These are phyloP conservation scores for Asclepias syriaca DNA, from an alignment of 257 asterid species.

Conservation along the genomic window DNA sequence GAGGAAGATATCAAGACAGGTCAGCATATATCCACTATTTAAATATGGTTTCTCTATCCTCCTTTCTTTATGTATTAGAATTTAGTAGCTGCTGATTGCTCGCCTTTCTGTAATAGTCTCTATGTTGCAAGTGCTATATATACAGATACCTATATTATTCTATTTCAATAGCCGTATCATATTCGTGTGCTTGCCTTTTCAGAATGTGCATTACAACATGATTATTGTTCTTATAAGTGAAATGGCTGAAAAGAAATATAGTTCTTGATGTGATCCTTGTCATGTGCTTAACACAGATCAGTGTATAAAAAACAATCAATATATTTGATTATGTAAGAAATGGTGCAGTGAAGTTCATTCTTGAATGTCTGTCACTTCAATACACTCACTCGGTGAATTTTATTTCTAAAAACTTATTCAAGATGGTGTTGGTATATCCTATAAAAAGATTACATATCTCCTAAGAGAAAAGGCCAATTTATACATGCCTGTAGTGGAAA, in stretches of 20 bases:
- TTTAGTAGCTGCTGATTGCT: not conserved
- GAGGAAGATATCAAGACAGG: slow-evolving; percentile 74
- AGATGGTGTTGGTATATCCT: not conserved
- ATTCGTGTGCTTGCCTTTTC: not conserved
- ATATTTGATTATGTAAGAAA: not conserved
- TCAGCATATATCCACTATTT: slow-evolving; percentile 20
- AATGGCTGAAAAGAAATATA: not conserved
- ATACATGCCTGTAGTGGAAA: not conserved
- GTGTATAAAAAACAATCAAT: not conserved
- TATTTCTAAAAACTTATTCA: not conserved
- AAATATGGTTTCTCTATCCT: not conserved
- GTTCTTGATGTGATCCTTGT: not conserved
- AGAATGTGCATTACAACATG: not conserved
- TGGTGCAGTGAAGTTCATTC: not conserved
- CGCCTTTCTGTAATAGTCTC: not conserved
- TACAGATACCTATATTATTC: not conserved
- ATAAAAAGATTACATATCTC: not conserved
- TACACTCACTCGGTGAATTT: not conserved
- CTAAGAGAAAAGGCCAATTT: not conserved
- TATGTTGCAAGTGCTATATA: not conserved
- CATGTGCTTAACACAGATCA: not conserved
- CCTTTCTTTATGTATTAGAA: not conserved
- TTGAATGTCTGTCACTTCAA: not conserved
- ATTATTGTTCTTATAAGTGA: not conserved
- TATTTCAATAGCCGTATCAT: not conserved